Evolutionary conservation across 2,329 filamentous ascomycete species (phyloP), one percentile per base, ranked within the genome.

Genomic region (Aspergillus pseudoviridinutans): DNA sequence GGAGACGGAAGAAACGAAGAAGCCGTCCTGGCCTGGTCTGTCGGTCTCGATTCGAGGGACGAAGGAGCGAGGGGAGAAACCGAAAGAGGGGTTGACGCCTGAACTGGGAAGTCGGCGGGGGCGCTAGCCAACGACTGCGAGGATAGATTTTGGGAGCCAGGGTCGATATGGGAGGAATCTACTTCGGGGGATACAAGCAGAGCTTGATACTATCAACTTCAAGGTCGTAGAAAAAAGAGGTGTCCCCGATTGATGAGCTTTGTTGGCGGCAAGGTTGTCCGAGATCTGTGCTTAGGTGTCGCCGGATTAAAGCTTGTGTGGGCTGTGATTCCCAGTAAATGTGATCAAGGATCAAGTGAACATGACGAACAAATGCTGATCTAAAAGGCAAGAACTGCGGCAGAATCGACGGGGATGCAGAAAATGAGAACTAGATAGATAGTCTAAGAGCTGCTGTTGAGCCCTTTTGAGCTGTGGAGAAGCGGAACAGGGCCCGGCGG

Each of bases 1-100:
- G 87, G 17, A 66, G 54, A 38, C 67, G 67, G 65, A 87, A 83
- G 51, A 91, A 71, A 61, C 89, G 63, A 25, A 68, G 71, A 44
- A 74, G 59, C 47, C 66, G 67, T n/a, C 66, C 61, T 56, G 20
- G 52, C 24, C 32, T 20, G 22, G 42, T 27, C 35, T 56, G 35
- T 57, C 53, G 66, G 61, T 63, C 60, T 60, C 58, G 65, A 47
- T 22, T 59, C 44, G 53, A 59, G 52, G 55, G 57, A 51, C 53
- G 59, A 53, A 57, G 55, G 53, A 53, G 55, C 49, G 47, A 49
- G 57, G 63, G 61, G 53, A 64, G 50, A 42, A 56, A 49, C 20
- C 57, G 57, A 52, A 51, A 56, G 27, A 56, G 56, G 14, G 57
- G 58, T n/a, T 53, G 61, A 25, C 63, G 63, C 53, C 57, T 60